Evolutionary conservation across 176 grass and related monocot species (phyloP).

Genomic region (Aegilops longissima): DNA sequence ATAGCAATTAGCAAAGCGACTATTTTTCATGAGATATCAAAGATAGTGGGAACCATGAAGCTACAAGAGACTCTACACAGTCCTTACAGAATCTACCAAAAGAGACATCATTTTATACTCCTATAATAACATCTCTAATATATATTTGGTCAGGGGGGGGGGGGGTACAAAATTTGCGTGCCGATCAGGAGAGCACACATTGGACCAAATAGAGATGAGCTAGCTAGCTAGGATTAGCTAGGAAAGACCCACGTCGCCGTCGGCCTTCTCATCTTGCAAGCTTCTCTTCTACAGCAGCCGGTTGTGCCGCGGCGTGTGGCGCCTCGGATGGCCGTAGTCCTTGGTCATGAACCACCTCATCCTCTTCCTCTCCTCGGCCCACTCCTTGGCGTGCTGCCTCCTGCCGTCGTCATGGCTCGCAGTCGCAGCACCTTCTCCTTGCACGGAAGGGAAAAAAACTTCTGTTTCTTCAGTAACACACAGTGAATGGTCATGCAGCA

Average conservation of each 20-base stretch:
- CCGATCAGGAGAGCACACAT: conserved; percentile 11
- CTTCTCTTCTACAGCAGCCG: conserved; percentile 18
- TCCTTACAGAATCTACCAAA: not conserved
- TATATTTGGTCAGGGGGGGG: not conserved
- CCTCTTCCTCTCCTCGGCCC: conserved; percentile 51
- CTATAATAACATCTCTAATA: conserved; percentile 11
- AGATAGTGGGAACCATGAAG: conserved; percentile 3
- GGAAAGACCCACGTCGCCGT: not conserved
- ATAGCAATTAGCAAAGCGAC: not conserved
- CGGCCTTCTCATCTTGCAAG: not conserved
- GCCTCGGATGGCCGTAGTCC: conserved; percentile 38
- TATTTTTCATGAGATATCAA: not conserved
- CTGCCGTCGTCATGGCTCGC: conserved; percentile 19
- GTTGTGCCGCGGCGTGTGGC: conserved; percentile 56
- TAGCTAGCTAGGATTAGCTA: not conserved
- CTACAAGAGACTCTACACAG: not conserved
- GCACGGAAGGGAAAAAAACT: conserved; percentile 2
- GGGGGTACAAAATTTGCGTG: conserved; percentile 36
- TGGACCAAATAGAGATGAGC: conserved; percentile 4
- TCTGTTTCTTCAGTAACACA: not conserved
- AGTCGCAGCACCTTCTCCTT: conserved; percentile 34
- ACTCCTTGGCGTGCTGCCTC: conserved; percentile 35
- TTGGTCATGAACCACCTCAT: conserved; percentile 52
- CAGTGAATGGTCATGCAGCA: not conserved
- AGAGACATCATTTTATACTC: not conserved